Evolutionary conservation across 768 basidiomycete species (phyloP), one percentile per base, ranked within the genome.

Genomic region (Exsudoporus frostii): DNA sequence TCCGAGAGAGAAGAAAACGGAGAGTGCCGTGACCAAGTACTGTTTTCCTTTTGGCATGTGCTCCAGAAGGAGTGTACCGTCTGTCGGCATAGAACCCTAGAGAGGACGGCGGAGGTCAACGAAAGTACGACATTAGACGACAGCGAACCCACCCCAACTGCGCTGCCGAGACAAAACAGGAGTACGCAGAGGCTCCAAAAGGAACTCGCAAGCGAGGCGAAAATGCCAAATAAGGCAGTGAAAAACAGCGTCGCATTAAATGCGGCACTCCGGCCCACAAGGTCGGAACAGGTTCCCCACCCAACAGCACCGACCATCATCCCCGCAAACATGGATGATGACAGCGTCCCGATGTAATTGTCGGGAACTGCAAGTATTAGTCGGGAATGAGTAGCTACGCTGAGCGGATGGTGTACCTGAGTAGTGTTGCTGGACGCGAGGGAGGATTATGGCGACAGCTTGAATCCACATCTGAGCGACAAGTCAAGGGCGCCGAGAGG

Each of bases 281-380:
- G 71, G 69, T 98, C 96, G 10, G 94, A 95, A 57, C 90, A 93
- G 22, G 90, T 86, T 51, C 95, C 95, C 94, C 95, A 94, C 5
- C 88, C 90, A 9, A 94, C 72, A 1, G 91, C 89, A 2, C 95
- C 92, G 46, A 97, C 66, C 93, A 98, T 97, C 96, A 98, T 98
- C n/a, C 96, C 92, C 11, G 80, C 84, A 65, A 94, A 94, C 81
- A 92, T 93, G 4, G 88, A 85, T 4, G 92, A 90, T 0, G 93
- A 95, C 14, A 98, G 72, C 1, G 79, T 68, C 22, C 94, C 96
- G 45, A 95, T 90, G 58, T 82, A 83, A 43, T 76, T 78, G 66
- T 93, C 87, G 29, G 83, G 80, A 7, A 91, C 88, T 86, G 65
- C 44, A 60, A 50, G 42, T 46, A 47, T 55, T 39, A 60, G 61